Evolutionary conservation across 805 yeast genomes (phyloP).

Genomic region (Tetrapisispora namnaoensis): DNA sequence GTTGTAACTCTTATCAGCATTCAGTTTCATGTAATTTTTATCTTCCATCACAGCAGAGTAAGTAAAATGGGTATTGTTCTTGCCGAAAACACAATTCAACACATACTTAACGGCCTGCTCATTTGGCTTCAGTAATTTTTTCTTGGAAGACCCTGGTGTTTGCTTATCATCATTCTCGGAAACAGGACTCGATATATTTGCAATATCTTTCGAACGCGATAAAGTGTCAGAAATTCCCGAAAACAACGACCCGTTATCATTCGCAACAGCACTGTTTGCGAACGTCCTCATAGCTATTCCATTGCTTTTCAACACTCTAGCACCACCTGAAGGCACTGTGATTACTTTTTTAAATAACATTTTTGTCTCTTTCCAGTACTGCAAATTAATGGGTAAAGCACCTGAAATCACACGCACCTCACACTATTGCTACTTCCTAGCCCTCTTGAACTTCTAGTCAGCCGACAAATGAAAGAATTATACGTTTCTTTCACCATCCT

Average conservation of each 20-base stretch:
- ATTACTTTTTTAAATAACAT: background rate
- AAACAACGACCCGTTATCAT: background rate
- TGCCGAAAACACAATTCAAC: constrained; percentile 64
- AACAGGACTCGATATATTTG: background rate
- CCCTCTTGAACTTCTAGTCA: too few relatives aligned
- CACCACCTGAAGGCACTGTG: background rate
- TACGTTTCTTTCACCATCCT: too few relatives aligned
- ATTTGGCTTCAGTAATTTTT: constrained; percentile 7
- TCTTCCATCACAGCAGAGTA: constrained; percentile 64
- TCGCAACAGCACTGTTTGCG: background rate
- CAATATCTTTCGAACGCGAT: background rate
- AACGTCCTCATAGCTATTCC: background rate
- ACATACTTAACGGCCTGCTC: constrained; percentile 50
- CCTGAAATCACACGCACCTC: too few relatives aligned
- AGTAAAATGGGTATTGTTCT: constrained; percentile 76
- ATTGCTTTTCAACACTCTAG: background rate
- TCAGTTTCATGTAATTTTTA: constrained; percentile 44
- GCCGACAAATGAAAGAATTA: too few relatives aligned
- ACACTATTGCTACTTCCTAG: too few relatives aligned
- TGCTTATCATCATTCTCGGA: background rate
- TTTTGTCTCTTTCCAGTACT: too few relatives aligned
- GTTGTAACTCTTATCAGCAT: constrained; percentile 44
- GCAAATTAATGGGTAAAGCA: too few relatives aligned
- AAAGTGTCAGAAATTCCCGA: background rate
- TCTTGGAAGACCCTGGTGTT: background rate